Base-by-base conservation (phyloP, 495 filamentous ascomycete species). In the Trichoderma virens region DNA sequence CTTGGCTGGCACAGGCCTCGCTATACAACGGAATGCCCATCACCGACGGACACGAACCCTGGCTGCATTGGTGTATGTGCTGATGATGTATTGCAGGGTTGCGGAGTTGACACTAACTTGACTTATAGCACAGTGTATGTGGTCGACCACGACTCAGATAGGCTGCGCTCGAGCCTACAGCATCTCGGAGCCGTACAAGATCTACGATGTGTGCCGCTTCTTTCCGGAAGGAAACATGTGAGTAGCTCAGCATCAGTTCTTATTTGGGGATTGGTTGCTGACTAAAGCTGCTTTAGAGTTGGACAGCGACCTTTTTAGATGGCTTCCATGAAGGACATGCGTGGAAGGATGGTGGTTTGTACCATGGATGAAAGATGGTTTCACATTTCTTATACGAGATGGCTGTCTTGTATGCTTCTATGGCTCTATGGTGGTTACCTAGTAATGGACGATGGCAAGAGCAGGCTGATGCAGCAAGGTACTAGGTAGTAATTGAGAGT, bases 121-220 rank as follows among this genome's bases (percentile, higher is more conserved):
- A 13, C 23, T 28, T 16, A 27, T 4, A 56, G 51, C 51, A 13
- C 51, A 56, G 51, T 56, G 51, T 30, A 56, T 56, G 51, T 56
- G 51, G 51, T 56, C 51, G 8, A 56, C 51, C 23, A 56, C 23
- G 9, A 56, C 51, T 5, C 51, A 56, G 11, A 30, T 56, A 28
- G 51, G 51, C 51, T 56, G 51, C 13, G 51, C 51, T 56, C 51
- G 51, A 56, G 51, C 51, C 11, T 56, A 56, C 27, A 56, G 51
- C 51, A 56, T 56, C 16, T 56, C 51, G 27, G 51, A 56, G 5
- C 23, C 51, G 11, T 56, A 56, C 27, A 56, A 56, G 13, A 30
- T 16, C 3, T 56, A 56, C 51, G 51, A 56, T 8, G 51, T 56
- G 9, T 56, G 51, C 51, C 51, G 51, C 25, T 56, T 56, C 25